Base-by-base conservation (phyloP, 768 basidiomycete species). In the Calocybe indica region DNA sequence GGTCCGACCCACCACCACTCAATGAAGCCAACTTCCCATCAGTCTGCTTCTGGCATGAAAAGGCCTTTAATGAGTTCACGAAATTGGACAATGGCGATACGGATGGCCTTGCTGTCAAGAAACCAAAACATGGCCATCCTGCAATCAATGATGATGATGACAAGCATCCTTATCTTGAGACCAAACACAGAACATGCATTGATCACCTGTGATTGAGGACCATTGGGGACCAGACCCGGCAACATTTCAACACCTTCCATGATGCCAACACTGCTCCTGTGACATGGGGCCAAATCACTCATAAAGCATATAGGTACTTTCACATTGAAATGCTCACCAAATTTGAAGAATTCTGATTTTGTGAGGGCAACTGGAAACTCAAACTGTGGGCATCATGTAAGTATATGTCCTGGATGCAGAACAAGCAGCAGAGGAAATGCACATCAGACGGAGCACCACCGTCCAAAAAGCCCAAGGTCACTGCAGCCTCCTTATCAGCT, bases 361-460 rank as follows among this genome's bases (percentile, higher is more conserved):
- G 56, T 34, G 51, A 50, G 9, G 43, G 37, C 5, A 13, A 7
- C n/a, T 57, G 56, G 56, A 57, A 57, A 36, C 50, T 54, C 12
- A 43, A 50, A 22, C 9, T 34, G 3, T 57, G 48, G 48, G 44
- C 51, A 1, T 10, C 48, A 3, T 29, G 39, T 11, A 45, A 36
- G 9, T 56, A 52, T 36, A n/a, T 47, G 5, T 54, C 47, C 1
- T 56, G 46, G 50, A 39, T 34, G 32, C 34, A 50, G 32, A 52
- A 55, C 22, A 22, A 22, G 22, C 1, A 22, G 22, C 4, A 4
- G 22, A 22, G 22, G 22, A 22, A 22, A 22, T 22, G 22, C 22
- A 22, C 4, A 22, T 22, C 22, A 4, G 22, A 22, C 22, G 4
- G 22, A 22, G 22, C 22, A 22, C 1, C 22, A 22, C 4, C 22